Conservation (phyloP, 108 stramenopile genomes). For the Nitzschia sp. region DNA sequence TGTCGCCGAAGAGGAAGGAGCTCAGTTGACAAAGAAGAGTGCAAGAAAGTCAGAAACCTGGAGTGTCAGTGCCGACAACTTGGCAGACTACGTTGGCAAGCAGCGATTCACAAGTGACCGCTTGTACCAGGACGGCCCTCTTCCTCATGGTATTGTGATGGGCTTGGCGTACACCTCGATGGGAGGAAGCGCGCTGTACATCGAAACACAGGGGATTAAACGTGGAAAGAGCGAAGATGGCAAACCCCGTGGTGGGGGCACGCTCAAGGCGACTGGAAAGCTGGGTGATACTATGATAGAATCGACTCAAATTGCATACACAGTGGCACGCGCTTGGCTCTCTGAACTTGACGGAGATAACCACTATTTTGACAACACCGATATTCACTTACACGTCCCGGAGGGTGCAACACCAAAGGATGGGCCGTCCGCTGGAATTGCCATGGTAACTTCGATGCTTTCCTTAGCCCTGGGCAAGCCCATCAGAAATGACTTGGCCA, state of each 20-base stretch:
- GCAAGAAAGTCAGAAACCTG: slow-evolving; percentile 69
- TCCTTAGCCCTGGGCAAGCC: slow-evolving; percentile 86
- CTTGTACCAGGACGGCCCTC: slow-evolving; percentile 85
- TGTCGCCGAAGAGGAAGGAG: slow-evolving; percentile 84
- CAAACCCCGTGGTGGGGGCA: slow-evolving; percentile 74
- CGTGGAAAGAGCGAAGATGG: slow-evolving; percentile 67
- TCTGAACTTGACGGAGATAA: slow-evolving; percentile 62
- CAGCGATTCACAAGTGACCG: slow-evolving; percentile 90
- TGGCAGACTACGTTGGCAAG: slow-evolving; percentile 92
- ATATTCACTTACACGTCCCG: slow-evolving; percentile 98
- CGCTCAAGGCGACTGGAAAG: slow-evolving; percentile 89
- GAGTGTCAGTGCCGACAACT: slow-evolving; percentile 65
- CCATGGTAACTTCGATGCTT: slow-evolving; percentile 95
- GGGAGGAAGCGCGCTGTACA: slow-evolving; percentile 95
- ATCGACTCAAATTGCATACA: slow-evolving; percentile 90
- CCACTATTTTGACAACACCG: slow-evolving; percentile 73
- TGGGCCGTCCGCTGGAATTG: slow-evolving; percentile 96
- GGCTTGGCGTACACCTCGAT: slow-evolving; percentile 97
- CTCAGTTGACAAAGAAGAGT: slow-evolving; percentile 71
- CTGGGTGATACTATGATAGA: slow-evolving; percentile 96
- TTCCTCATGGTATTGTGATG: slow-evolving; percentile 96
- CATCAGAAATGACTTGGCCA: slow-evolving; percentile 91
- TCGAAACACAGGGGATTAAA: slow-evolving; percentile 92
- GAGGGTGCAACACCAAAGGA: slow-evolving; percentile 99
- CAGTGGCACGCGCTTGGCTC: slow-evolving; percentile 86